phyloP scores from a whole-genome alignment of 2,329 filamentous ascomycete genomes.

The Chaetomium globosum region DNA sequence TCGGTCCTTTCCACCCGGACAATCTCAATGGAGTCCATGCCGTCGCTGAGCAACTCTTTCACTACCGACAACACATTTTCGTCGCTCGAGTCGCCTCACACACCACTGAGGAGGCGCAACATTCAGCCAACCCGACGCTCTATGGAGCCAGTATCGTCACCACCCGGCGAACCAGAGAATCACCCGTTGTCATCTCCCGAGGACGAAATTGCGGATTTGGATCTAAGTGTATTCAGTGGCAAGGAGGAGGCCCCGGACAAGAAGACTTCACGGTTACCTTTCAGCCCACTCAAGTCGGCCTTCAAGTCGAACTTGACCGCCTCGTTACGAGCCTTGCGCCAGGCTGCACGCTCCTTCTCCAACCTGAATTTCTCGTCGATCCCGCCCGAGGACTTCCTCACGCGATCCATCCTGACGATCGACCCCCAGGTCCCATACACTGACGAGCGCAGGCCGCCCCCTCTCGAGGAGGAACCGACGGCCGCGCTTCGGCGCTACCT shows the following conservation, averaged over 20 bases:
- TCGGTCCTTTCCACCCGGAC: slow-evolving; percentile 59
- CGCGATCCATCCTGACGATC: slow-evolving; percentile 67
- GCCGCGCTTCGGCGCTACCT: slow-evolving; percentile 68
- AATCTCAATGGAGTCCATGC: slow-evolving; percentile 63
- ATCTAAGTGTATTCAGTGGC: slow-evolving; percentile 51
- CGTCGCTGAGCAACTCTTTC: slow-evolving; percentile 60
- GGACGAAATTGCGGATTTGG: slow-evolving; percentile 50
- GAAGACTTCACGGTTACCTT: slow-evolving; percentile 41
- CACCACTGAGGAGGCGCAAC: slow-evolving; percentile 48
- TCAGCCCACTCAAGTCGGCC: slow-evolving; percentile 57
- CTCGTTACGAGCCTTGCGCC: slow-evolving; percentile 65
- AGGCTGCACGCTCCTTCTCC: slow-evolving; percentile 66
- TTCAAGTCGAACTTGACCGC: slow-evolving; percentile 72
- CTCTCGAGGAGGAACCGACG: slow-evolving; percentile 65
- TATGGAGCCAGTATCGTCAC: slow-evolving; percentile 59
- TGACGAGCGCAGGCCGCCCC: slow-evolving; percentile 66
- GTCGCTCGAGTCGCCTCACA: slow-evolving; percentile 54
- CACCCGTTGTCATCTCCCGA: slow-evolving; percentile 53
- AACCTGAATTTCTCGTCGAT: slow-evolving; percentile 64
- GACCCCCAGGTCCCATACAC: slow-evolving; percentile 68
- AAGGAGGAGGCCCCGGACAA: slow-evolving; percentile 36
- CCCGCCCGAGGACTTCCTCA: slow-evolving; percentile 67
- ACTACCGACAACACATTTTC: slow-evolving; percentile 53
- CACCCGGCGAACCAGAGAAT: slow-evolving; percentile 54
- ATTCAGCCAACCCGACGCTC: slow-evolving; percentile 51